Percentiles rank a stretch among this genome's conserved stretches.
Conservation (phyloP, 495 filamentous ascomycete genomes). For the Neurospora sp. region DNA sequence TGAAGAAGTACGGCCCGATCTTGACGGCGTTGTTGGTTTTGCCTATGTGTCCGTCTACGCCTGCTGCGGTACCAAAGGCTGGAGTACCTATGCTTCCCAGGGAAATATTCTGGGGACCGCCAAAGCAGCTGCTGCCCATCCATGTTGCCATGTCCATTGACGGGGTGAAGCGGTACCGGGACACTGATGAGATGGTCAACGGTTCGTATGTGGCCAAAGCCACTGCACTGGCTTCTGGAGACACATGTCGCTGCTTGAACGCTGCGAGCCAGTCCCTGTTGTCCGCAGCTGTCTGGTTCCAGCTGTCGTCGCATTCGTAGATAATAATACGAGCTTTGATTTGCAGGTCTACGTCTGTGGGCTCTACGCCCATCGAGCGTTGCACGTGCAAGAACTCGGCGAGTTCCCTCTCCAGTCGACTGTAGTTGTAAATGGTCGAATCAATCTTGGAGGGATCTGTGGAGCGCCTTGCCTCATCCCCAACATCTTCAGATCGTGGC, state of each 20-base stretch:
- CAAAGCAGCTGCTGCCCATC: background rate
- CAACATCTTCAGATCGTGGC: constrained; percentile 39
- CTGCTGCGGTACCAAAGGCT: background rate
- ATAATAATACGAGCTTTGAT: constrained; percentile 52
- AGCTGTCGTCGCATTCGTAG: constrained; percentile 55
- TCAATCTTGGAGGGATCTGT: constrained; percentile 42
- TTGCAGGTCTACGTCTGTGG: constrained; percentile 53
- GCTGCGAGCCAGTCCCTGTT: constrained; percentile 48
- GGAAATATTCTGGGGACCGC: background rate
- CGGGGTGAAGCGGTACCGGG: background rate
- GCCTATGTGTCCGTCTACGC: background rate
- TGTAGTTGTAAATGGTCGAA: constrained; percentile 42
- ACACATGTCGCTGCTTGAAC: constrained; percentile 32
- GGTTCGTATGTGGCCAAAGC: constrained; percentile 1
- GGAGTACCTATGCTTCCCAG: background rate
- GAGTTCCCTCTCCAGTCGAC: constrained; percentile 49
- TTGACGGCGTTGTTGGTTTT: background rate
- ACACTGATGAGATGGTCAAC: constrained; percentile 7
- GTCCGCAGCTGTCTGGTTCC: constrained; percentile 65
- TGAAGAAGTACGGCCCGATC: constrained; percentile 19
- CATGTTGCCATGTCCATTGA: background rate
- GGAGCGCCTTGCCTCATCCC: constrained; percentile 32
- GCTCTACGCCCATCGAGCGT: constrained; percentile 38
- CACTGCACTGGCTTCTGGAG: background rate
- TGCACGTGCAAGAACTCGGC: constrained; percentile 43